Evolutionary conservation across 768 basidiomycete species (phyloP).

Genomic region (Pulveroboletus sp.): DNA sequence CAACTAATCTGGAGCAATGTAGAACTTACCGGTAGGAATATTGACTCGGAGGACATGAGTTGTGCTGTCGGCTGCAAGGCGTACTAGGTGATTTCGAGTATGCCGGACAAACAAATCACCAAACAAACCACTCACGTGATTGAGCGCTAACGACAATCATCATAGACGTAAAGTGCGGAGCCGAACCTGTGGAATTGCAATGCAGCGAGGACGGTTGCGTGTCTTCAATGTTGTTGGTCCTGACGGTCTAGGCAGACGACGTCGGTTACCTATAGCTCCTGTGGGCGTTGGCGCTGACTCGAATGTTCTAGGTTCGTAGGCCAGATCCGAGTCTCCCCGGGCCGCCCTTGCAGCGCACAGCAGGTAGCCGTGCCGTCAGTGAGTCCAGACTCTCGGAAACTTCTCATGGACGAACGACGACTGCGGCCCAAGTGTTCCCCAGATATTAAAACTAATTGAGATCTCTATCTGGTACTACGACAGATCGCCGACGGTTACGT

Average conservation of each 20-base stretch:
- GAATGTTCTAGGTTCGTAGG: conserved; percentile 8
- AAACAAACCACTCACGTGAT: conserved; percentile 7
- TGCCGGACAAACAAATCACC: conserved; percentile 4
- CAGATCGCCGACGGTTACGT: neutral
- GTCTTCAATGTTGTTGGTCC: too few relatives aligned
- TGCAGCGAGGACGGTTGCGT: too few relatives aligned
- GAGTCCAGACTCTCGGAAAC: conserved; percentile 16
- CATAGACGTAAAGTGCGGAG: too few relatives aligned
- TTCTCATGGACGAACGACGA: neutral
- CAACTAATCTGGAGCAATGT: neutral
- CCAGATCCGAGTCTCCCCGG: neutral
- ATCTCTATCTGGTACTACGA: too few relatives aligned
- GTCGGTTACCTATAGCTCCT: too few relatives aligned
- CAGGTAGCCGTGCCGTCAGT: conserved; percentile 5
- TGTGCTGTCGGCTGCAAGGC: neutral
- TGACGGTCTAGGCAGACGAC: conserved; percentile 16
- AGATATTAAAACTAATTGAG: neutral
- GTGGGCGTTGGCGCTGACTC: neutral
- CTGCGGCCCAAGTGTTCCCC: neutral
- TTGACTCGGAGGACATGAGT: neutral
- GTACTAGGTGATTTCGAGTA: neutral
- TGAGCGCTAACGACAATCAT: too few relatives aligned
- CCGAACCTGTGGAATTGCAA: too few relatives aligned
- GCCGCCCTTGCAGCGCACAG: neutral
- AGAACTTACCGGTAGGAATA: conserved; percentile 3